Base-by-base conservation (phyloP, 2,329 filamentous ascomycete species). In the Cercospora sojina region DNA sequence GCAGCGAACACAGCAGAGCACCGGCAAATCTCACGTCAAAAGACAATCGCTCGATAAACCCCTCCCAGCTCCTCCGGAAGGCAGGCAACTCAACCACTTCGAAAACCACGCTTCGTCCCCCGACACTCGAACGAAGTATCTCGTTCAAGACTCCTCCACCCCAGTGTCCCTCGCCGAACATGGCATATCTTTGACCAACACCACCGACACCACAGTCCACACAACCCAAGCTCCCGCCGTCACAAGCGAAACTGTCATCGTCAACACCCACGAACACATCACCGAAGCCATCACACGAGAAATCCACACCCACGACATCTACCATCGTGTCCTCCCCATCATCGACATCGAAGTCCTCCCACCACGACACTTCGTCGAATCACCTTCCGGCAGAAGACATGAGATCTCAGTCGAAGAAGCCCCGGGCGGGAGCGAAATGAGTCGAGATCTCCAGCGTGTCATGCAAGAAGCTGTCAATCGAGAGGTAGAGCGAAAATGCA, bases 311-410 rank as follows among this genome's bases (percentile, higher is more conserved):
- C 80, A 86, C 72, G 81, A 86, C 67, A 74, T 84, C 38, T 82
- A 81, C 69, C 83, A 86, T 66, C 81, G 82, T 27, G 77, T 84
- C 27, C 80, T 84, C n/a, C 85, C 85, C 3, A 79, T 87, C 23
- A 78, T 83, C 29, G 82, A 86, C 61, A 80, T 83, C 12, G 81
- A 86, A 71, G 79, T 86, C 9, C 77, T 86, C 0, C 83, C 85
- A 1, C 76, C 84, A 0, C 80, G 82, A 10, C 85, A 87, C 72
- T 86, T 83, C 74, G 76, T 83, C 2, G 62, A 60, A 23, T 47
- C 63, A 35, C 80, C 78, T 4, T 70, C 75, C 16, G 73, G 72
- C 12, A 76, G 76, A 1, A 75, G 83, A 7, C 74, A 78, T 13
- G 83, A 85, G 69, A 80, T 86, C 7, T 75, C 80, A 1, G 82